phyloP scores from a whole-genome alignment of 2,329 filamentous ascomycete genomes.

The Calonectria henricotiae region DNA sequence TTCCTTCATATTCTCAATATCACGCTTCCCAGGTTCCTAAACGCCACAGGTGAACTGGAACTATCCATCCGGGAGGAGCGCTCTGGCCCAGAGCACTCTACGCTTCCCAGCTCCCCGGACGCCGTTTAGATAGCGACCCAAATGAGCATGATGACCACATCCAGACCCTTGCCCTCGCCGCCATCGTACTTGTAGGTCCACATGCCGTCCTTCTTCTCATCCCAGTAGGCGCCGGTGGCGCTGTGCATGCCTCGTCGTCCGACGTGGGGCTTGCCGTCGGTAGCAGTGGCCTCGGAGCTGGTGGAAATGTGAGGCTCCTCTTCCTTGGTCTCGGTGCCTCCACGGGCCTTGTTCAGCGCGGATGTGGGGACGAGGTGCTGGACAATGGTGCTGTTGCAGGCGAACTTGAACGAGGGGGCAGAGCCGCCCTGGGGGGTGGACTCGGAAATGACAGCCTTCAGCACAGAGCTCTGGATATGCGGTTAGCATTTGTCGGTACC shows the following conservation, averaged over 20 bases:
- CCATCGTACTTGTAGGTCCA: conserved; percentile 90
- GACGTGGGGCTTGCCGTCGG: conserved; percentile 79
- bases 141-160: conserved; percentile 81
- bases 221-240: conserved; percentile 89
- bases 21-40: conserved; percentile 51
- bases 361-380: conserved; percentile 87
- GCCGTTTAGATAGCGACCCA: conserved; percentile 79
- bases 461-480: conserved; percentile 78
- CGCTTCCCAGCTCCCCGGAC: conserved; percentile 32
- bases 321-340: conserved; percentile 65
- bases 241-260: conserved; percentile 93
- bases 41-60: conserved; percentile 51
- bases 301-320: conserved; percentile 71
- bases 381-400: conserved; percentile 98
- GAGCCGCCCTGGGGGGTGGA: conserved; percentile 73
- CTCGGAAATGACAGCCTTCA: conserved; percentile 84
- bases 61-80: conserved; percentile 42
- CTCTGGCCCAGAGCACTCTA: conserved; percentile 35
- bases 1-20: conserved; percentile 49
- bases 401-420: conserved; percentile 87
- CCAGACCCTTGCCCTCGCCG: conserved; percentile 77
- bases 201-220: conserved; percentile 91
- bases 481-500: conserved; percentile 39
- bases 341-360: conserved; percentile 73
- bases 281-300: conserved; percentile 70